Conservation (phyloP, 2,329 filamentous ascomycete species). For the Ophiostoma triangulosporum region DNA sequence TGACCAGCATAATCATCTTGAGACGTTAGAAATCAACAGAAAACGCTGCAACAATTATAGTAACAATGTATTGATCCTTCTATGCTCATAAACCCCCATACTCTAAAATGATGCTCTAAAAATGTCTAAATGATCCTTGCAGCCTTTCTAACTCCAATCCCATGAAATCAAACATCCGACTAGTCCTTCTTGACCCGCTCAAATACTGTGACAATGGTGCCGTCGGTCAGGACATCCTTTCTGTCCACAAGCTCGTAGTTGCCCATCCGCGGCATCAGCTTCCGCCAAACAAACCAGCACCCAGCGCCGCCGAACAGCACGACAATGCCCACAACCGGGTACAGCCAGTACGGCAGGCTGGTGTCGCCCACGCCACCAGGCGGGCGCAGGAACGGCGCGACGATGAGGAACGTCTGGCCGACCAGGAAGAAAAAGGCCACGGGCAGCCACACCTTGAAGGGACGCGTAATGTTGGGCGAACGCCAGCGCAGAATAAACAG, state of each 20-base stretch:
- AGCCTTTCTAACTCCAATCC: too few species aligned
- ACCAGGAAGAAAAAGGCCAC: conserved; percentile 33
- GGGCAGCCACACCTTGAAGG: conserved; percentile 39
- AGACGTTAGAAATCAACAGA: too few species aligned
- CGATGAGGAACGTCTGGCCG: conserved; percentile 26
- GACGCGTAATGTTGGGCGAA: conserved; percentile 33
- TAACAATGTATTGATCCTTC: too few species aligned
- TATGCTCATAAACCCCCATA: too few species aligned
- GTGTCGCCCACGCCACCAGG: conserved; percentile 26
- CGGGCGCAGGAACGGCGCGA: conserved; percentile 33
- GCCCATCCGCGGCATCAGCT: conserved; percentile 27
- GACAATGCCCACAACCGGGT: conserved; percentile 27
- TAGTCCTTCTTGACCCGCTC: conserved; percentile 5
- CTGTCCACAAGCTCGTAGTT: conserved; percentile 33
- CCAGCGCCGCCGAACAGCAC: conserved; percentile 24
- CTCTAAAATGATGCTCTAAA: too few species aligned
- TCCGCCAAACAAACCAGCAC: conserved; percentile 21
- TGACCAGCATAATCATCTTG: too few species aligned
- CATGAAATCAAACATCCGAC: too few species aligned
- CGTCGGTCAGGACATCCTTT: conserved; percentile 16
- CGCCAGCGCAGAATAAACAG: conserved; percentile 21
- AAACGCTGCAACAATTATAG: too few species aligned
- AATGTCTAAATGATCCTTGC: too few species aligned
- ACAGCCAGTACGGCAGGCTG: conserved; percentile 29
- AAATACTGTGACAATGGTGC: conserved; percentile 17